Percentiles rank a stretch among this genome's conserved stretches.
Conservation (phyloP, 2,329 filamentous ascomycete species). For the Incumbomyces lentus region DNA sequence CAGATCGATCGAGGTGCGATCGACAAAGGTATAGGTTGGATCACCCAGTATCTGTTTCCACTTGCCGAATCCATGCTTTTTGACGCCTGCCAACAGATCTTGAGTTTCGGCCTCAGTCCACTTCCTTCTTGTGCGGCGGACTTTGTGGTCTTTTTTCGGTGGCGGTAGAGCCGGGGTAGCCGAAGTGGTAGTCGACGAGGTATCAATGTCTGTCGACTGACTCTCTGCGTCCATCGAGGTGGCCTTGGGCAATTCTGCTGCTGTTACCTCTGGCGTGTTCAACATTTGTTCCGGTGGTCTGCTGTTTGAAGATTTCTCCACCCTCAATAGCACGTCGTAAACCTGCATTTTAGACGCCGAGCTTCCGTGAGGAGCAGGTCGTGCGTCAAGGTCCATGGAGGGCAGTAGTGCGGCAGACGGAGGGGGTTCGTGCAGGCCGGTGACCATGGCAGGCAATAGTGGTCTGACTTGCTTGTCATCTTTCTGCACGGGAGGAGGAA, state of each 20-base stretch:
- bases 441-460: conserved; percentile 39
- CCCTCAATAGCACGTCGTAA: conserved; percentile 17
- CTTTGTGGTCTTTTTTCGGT: conserved; percentile 26
- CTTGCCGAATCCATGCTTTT: conserved; percentile 51
- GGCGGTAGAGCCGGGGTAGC: conserved; percentile 14
- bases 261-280: conserved; percentile 3
- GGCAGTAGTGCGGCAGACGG: conserved; percentile 52
- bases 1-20: conserved; percentile 50
- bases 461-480: conserved; percentile 34
- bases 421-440: conserved; percentile 53
- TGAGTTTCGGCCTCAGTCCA: conserved; percentile 55
- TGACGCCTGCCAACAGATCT: conserved; percentile 47
- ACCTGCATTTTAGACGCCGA: conserved; percentile 20
- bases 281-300: conserved; percentile 8
- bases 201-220: not conserved
- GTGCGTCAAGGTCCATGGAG: conserved; percentile 44
- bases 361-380: conserved; percentile 9
- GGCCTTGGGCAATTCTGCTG: conserved; percentile 1
- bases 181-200: conserved; percentile 1
- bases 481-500: conserved; percentile 38
- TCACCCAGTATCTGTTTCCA: conserved; percentile 54
- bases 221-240: not conserved
- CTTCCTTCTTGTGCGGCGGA: conserved; percentile 39
- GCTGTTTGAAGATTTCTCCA: conserved; percentile 2
- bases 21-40: conserved; percentile 43